Percentiles rank a stretch among this genome's conserved stretches.
phyloP scores from a whole-genome alignment of 345 rosid species.

The Populus alba region DNA sequence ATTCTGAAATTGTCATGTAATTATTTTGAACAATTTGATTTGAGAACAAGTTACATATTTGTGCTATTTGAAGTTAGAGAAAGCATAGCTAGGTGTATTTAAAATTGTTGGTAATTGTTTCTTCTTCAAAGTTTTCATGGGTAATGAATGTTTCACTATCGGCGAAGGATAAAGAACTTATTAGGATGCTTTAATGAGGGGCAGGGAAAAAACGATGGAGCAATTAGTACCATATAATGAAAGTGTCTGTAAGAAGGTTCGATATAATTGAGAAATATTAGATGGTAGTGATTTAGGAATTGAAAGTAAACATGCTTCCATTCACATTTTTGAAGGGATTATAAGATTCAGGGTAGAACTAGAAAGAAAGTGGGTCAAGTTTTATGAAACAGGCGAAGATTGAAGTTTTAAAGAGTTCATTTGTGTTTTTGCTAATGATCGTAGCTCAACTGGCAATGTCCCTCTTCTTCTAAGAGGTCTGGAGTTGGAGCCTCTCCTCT shows the following conservation, averaged over 20 bases:
- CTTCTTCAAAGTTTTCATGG: not conserved
- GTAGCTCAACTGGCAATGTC: not conserved
- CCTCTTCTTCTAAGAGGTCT: not conserved
- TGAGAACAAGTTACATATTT: not conserved
- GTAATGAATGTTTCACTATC: not conserved
- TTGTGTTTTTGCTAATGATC: not conserved
- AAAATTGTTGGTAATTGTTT: not conserved
- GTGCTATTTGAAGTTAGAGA: not conserved
- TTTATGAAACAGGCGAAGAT: not conserved
- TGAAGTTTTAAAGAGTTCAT: not conserved
- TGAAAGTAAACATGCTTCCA: not conserved
- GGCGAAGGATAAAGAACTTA: not conserved
- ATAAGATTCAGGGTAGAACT: not conserved
- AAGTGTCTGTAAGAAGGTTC: not conserved
- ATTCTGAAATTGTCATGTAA: not conserved
- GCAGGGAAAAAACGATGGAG: not conserved
- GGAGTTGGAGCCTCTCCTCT: not conserved
- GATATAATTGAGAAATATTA: not conserved
- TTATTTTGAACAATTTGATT: not conserved
- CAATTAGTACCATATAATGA: not conserved
- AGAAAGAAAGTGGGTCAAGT: not conserved
- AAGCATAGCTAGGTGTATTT: not conserved
- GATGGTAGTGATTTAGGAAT: not conserved
- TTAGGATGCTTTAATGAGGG: not conserved
- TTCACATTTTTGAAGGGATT: not conserved